phyloP scores from a whole-genome alignment of 164 flowering plant species.

The Protea cynaroides region DNA sequence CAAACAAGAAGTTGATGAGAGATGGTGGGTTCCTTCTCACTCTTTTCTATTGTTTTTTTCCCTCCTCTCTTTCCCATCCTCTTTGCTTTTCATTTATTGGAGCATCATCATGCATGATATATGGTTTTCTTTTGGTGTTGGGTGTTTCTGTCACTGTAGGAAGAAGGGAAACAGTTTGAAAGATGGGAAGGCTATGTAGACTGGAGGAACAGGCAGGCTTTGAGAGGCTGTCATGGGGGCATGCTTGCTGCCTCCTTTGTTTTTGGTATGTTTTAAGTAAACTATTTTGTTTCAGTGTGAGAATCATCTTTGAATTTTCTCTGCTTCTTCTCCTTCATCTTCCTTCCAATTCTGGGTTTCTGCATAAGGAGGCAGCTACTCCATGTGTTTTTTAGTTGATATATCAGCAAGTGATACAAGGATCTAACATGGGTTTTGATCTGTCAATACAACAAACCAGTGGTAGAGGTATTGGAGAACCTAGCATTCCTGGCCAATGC shows the following conservation, averaged over 20 bases:
- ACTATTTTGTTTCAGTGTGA: too few species aligned
- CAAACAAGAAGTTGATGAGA: slow-evolving; percentile 11
- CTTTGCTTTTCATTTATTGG: background rate
- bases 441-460: slow-evolving; percentile 12
- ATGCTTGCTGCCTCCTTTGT: slow-evolving; percentile 72
- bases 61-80: background rate
- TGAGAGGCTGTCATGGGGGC: slow-evolving; percentile 71
- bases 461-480: slow-evolving; percentile 58
- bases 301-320: too few species aligned
- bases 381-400: too few species aligned
- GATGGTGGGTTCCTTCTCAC: slow-evolving; percentile 45
- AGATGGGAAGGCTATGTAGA: slow-evolving; percentile 69
- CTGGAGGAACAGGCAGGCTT: slow-evolving; percentile 65
- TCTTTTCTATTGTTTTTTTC: background rate
- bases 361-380: background rate
- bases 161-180: slow-evolving; percentile 25
- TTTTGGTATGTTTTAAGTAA: slow-evolving; percentile 32
- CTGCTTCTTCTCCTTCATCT: too few species aligned
- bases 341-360: background rate
- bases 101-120: too few species aligned
- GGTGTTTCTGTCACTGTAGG: slow-evolving; percentile 21
- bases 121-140: background rate
- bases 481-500: slow-evolving; percentile 63
- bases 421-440: background rate
- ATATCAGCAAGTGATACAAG: too few species aligned